These are phyloP conservation scores for Edaphochlamys debaryana DNA, from an alignment of 139 green algal species.

Conservation along the genomic window DNA sequence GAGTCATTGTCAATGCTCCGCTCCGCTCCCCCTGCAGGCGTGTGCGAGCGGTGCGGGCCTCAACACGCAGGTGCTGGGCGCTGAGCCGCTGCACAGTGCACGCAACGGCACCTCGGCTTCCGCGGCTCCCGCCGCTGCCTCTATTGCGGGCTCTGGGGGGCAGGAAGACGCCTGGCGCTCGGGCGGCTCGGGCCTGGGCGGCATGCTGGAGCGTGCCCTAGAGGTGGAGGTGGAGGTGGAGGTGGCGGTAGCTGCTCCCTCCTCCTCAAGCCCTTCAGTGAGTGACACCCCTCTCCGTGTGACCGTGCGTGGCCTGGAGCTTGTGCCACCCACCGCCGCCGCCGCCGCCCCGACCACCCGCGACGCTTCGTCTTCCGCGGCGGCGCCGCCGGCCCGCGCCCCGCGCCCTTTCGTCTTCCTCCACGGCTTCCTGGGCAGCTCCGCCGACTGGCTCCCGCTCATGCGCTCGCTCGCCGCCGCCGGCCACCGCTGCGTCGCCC, in stretches of 20 bases:
- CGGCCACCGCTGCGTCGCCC: constrained; percentile 63
- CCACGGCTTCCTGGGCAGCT: constrained; percentile 87
- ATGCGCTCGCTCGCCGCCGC: constrained; percentile 62
- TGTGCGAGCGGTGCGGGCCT: too few relatives aligned
- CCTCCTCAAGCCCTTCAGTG: neutral
- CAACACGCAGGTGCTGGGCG: too few relatives aligned
- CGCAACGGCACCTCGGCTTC: too few relatives aligned
- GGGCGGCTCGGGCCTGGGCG: neutral
- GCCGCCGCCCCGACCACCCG: neutral
- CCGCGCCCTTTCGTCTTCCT: constrained; percentile 73
- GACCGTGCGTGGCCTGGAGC: neutral
- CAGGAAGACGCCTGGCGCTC: too few relatives aligned
- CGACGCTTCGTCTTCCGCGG: too few relatives aligned
- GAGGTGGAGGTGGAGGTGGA: neutral
- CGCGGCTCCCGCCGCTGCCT: too few relatives aligned
- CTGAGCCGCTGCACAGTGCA: too few relatives aligned
- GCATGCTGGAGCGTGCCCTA: neutral
- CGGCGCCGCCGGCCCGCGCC: too few relatives aligned
- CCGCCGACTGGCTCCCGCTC: constrained; percentile 78
- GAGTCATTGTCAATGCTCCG: too few relatives aligned
- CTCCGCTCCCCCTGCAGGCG: too few relatives aligned
- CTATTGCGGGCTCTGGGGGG: too few relatives aligned
- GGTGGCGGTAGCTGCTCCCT: too few relatives aligned
- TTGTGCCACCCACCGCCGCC: neutral
- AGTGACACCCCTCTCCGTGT: neutral